Percentiles rank a stretch among this genome's conserved stretches.
Conservation (phyloP, 768 basidiomycete genomes). For the Lactarius quietus region DNA sequence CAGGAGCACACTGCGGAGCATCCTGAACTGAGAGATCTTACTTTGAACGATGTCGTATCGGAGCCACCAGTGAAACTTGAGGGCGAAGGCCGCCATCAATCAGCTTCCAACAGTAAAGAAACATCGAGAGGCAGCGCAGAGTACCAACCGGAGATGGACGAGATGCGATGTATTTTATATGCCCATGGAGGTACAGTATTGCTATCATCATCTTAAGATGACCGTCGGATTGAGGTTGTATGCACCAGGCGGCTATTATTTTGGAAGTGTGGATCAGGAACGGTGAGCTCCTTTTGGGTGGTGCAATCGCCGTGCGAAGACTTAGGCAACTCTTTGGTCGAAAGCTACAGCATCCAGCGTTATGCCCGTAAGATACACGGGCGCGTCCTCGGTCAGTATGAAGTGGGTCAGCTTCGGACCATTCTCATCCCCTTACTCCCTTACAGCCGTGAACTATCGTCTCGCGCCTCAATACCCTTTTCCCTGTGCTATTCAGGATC, state of each 20-base stretch:
- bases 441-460: constrained; percentile 69
- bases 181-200: constrained; percentile 72
- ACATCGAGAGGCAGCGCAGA: constrained; percentile 30
- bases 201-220: constrained; percentile 10
- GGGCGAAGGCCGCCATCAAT: constrained; percentile 23
- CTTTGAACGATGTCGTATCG: neutral
- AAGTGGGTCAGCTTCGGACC: constrained; percentile 1
- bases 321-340: neutral
- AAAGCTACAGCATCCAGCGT: constrained; percentile 73
- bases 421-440: neutral
- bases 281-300: constrained; percentile 38
- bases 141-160: constrained; percentile 73
- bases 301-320: neutral
- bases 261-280: constrained; percentile 77
- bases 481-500: constrained; percentile 88
- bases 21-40: neutral
- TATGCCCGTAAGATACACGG: constrained; percentile 92
- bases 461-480: constrained; percentile 98
- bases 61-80: constrained; percentile 9
- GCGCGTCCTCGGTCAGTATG: constrained; percentile 66
- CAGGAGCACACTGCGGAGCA: neutral
- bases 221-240: constrained; percentile 21
- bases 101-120: constrained; percentile 27
- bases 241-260: constrained; percentile 71
- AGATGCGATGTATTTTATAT: constrained; percentile 81